Percentiles rank a stretch among this genome's conserved stretches.
phyloP scores from a whole-genome alignment of 129 eudicot genomes.

The Solidago caesia region DNA sequence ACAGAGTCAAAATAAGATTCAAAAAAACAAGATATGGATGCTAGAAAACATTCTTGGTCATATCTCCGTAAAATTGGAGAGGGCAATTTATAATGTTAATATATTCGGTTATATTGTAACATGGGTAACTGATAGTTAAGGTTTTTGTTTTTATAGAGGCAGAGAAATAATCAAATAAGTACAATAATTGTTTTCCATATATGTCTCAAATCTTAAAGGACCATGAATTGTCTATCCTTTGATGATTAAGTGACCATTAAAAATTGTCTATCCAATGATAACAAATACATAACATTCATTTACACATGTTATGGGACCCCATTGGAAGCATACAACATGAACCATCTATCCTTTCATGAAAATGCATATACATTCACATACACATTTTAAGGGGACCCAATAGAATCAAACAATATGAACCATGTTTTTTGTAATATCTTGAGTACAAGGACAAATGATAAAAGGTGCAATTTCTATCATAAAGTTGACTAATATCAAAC shows the following conservation, averaged over 20 bases:
- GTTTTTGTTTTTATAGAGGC: constrained; percentile 1
- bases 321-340: neutral
- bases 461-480: constrained; percentile 11
- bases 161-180: neutral
- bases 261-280: neutral
- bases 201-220: constrained; percentile 5
- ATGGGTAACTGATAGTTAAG: constrained; percentile 10
- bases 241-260: neutral
- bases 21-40: neutral
- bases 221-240: neutral
- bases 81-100: constrained; percentile 24
- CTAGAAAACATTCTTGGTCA: constrained; percentile 13
- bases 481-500: neutral
- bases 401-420: constrained; percentile 19
- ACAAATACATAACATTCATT: neutral
- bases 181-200: constrained; percentile 18
- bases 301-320: neutral
- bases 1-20: constrained; percentile 11
- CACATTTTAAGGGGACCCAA: constrained; percentile 21
- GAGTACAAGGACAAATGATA: constrained; percentile 15
- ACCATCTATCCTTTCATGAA: constrained; percentile 15
- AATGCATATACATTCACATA: constrained; percentile 3
- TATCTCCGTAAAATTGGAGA: constrained; percentile 20
- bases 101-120: constrained; percentile 18
- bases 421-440: constrained; percentile 25